Base-by-base conservation (phyloP, 73 alveolate genomes). In the Durusdinium trenchii region DNA sequence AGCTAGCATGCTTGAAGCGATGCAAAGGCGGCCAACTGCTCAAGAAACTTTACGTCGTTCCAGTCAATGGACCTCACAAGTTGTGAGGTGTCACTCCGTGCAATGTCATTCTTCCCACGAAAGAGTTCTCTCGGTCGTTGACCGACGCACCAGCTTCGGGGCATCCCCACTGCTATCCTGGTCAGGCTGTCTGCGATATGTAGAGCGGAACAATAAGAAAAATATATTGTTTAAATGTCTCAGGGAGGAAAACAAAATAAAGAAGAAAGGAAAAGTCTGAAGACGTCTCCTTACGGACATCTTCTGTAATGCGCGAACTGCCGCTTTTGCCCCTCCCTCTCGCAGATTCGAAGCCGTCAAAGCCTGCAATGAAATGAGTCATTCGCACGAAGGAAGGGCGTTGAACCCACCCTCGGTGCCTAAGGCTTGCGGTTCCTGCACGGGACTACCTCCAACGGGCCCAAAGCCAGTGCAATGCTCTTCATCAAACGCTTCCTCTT, bases 141-240 rank as follows among this genome's bases (percentile, higher is more conserved):
- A 51, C 93, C 93, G 93, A 30, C 93, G 93, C 71, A 83, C 93
- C 93, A 83, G 47, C 50, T 83, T 83, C 35, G 93, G 93, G 14
- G 93, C 93, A n/a, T 83, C 93, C 3, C 93, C 93, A 83, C 93
- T 83, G 93, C 93, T 83, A 9, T 83, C 93, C 93, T 79, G 64
- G 46, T 3, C 78, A 30, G 30, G 73, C 73, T 23, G 30, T 2
- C 18, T 60, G 73, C 73, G 30, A 23, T 23, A 23, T 32, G 73
- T 60, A 23, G n/a, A n/a, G n/a, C n/a, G n/a, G n/a, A n/a, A n/a
- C n/a, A n/a, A n/a, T n/a, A n/a, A n/a, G n/a, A n/a, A n/a, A n/a
- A n/a, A n/a, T n/a, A n/a, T n/a, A n/a, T n/a, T n/a, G n/a, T n/a
- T n/a, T n/a, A n/a, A n/a, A n/a, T n/a, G n/a, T n/a, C n/a, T n/a